Evolutionary conservation across 352 stramenopile species (phyloP).

Genomic region (Globisporangium yorkense): DNA sequence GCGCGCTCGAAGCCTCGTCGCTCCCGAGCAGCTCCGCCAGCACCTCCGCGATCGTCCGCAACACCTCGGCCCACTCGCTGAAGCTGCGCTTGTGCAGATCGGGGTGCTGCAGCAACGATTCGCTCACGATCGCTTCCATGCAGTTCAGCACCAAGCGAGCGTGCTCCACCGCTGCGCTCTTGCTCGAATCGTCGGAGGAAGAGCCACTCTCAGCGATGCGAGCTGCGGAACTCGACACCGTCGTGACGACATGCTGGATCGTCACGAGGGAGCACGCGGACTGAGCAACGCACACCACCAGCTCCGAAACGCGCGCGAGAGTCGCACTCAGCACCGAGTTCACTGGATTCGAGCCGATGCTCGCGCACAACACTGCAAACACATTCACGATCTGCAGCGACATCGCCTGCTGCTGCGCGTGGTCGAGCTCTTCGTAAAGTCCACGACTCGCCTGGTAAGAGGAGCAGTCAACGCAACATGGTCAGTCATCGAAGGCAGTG

Average conservation of each 20-base stretch:
- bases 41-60: conserved; percentile 25
- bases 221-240: conserved; percentile 1
- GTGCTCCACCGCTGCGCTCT: background rate
- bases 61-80: conserved; percentile 35
- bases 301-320: conserved; percentile 17
- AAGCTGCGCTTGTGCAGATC: conserved; percentile 56
- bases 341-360: conserved; percentile 1
- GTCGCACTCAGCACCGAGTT: conserved; percentile 14
- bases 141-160: conserved; percentile 17
- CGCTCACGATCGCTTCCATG: conserved; percentile 30
- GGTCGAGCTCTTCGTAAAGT: conserved; percentile 26
- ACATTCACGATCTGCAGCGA: conserved; percentile 31
- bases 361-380: conserved; percentile 28
- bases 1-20: background rate
- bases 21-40: conserved; percentile 13
- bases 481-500: background rate
- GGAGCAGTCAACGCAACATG: background rate
- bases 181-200: background rate
- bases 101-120: conserved; percentile 30
- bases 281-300: conserved; percentile 27
- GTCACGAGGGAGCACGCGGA: conserved; percentile 31
- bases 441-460: conserved; percentile 14
- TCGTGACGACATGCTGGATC: conserved; percentile 23
- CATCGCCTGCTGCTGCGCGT: conserved; percentile 27
- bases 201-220: background rate